Base-by-base conservation (phyloP, 768 basidiomycete genomes). In the Amyloporia xantha region DNA sequence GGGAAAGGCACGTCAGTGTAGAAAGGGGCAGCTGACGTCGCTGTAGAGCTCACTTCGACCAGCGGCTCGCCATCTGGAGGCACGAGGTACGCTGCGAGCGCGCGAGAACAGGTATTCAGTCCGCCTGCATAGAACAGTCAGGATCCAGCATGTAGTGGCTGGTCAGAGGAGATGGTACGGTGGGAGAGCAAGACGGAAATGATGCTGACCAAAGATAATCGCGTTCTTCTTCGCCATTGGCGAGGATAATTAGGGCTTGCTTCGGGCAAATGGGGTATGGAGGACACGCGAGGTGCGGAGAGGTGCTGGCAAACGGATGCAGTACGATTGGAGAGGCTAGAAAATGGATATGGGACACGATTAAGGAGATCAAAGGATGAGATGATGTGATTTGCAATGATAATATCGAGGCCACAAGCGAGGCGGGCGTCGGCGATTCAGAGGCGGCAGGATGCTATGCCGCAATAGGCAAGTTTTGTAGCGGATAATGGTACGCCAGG, bases 31-130 rank as follows among this genome's bases (percentile, higher is more conserved):
- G 13, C 7, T 30, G 25, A 24, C n/a, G 25, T 17, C 13, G 23
- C 13, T 20, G 12, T 43, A 13, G 5, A 9, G 38, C 44, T 20
- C 63, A 91, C 89, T 44, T 84, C 81, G 45, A 90, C 89, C 21
- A 87, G 71, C 23, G 81, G 67, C 51, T 82, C 80, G 30, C 82
- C 86, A 27, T 82, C 71, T 5, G 78, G 59, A 2, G 87, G 86
- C 30, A 88, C 79, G 12, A 92, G 76, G 35, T 75, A 66, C 44
- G 75, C 69, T 30, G 84, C 84, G 45, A 92, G 77, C 42, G 82
- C 74, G 44, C 89, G 77, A 7, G 90, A 81, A 62, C 73, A 85
- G 47, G 85, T 87, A 69, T 89, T 90, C 55, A 91, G 67, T 46
- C 90, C 90, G 54, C 90, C 90, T 91, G 55, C 12, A 46, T 20